Percentiles rank a stretch among this genome's conserved stretches.
Evolutionary conservation across 306 rosid genomes (phyloP).

Genomic region (Gillenia trifoliata): DNA sequence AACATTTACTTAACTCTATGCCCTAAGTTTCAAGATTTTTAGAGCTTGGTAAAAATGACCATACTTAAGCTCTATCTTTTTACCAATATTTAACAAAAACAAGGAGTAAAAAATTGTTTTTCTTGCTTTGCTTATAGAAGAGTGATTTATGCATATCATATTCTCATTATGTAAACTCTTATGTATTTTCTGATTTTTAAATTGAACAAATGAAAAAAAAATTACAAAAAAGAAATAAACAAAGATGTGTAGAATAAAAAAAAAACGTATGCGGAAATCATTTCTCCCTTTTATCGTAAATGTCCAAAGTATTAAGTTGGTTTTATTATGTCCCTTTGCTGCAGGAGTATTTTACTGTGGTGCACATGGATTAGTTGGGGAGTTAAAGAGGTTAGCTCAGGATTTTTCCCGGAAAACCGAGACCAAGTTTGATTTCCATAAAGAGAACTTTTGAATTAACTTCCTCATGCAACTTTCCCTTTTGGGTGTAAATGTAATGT

Average conservation of each 20-base stretch:
- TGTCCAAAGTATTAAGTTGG: background rate
- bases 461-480: background rate
- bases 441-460: constrained; percentile 57
- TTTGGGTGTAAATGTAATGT: background rate
- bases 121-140: background rate
- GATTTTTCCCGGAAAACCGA: constrained; percentile 71
- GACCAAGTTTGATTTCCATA: constrained; percentile 88
- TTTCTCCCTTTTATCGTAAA: background rate
- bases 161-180: background rate
- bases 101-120: background rate
- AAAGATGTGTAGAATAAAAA: too few relatives aligned
- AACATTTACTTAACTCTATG: too few relatives aligned
- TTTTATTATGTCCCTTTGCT: constrained; percentile 10
- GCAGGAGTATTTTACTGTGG: constrained; percentile 93
- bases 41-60: background rate
- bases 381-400: constrained; percentile 55
- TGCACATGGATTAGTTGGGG: constrained; percentile 57
- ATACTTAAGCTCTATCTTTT: background rate
- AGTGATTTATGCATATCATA: too few relatives aligned
- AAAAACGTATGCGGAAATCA: too few relatives aligned
- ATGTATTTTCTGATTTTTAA: too few relatives aligned
- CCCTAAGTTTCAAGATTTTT: too few relatives aligned
- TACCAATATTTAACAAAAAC: background rate
- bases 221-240: accelerated
- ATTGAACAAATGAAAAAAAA: too few relatives aligned